Conservation (phyloP, 768 basidiomycete genomes). For the Pholiota conissans region DNA sequence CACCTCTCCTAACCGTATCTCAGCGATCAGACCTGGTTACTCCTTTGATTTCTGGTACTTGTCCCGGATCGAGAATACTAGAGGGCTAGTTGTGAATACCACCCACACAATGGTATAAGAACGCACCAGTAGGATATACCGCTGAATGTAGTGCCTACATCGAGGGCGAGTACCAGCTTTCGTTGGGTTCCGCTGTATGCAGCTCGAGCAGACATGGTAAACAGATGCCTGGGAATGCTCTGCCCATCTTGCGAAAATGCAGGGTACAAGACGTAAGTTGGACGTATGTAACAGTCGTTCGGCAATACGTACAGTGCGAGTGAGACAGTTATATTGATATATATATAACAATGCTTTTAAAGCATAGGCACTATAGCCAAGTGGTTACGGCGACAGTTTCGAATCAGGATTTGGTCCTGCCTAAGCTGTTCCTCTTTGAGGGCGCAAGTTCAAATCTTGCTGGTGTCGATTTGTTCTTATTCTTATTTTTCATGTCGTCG, state of each 20-base stretch:
- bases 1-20: too few relatives aligned
- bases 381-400: conserved; percentile 1
- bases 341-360: too few relatives aligned
- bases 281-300: too few relatives aligned
- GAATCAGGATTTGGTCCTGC: not conserved
- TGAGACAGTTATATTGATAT: too few relatives aligned
- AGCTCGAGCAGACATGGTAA: conserved; percentile 26
- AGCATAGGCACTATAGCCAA: not conserved
- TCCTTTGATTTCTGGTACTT: too few relatives aligned
- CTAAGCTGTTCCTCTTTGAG: conserved; percentile 1
- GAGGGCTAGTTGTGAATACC: too few relatives aligned
- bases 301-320: too few relatives aligned
- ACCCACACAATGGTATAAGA: not conserved
- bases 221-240: not conserved
- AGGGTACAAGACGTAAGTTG: too few relatives aligned
- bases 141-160: too few relatives aligned
- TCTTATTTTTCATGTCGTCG: too few relatives aligned
- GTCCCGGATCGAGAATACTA: conserved; percentile 39
- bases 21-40: too few relatives aligned
- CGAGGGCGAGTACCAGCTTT: conserved; percentile 43
- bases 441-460: conserved; percentile 1
- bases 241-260: too few relatives aligned
- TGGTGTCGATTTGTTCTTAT: not conserved
- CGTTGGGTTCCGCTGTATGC: conserved; percentile 37
- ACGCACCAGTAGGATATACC: conserved; percentile 37